Evolutionary conservation across 1,139 yeast genomes (phyloP).

Genomic region (Geotrichum phurueaensis): DNA sequence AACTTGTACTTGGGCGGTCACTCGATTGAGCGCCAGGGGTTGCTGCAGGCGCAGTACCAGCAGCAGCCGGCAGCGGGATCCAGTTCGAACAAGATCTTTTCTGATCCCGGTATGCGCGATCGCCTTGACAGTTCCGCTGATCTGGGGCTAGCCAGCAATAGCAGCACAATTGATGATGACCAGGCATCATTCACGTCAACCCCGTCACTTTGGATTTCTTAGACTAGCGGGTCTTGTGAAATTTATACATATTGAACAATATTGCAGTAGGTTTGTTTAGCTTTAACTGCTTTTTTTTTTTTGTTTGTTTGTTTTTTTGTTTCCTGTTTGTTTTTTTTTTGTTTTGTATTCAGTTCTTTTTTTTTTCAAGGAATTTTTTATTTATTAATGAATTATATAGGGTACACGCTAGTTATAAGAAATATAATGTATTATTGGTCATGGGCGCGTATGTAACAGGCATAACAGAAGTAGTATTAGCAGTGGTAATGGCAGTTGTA

Average conservation of each 20-base stretch:
- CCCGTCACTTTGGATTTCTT: slow-evolving; percentile 8
- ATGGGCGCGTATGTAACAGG: no score
- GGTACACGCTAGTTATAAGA: slow-evolving; percentile 32
- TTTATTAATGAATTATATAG: not conserved
- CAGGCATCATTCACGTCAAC: slow-evolving; percentile 6
- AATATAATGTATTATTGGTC: slow-evolving; percentile 21
- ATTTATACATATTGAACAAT: not conserved
- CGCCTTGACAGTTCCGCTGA: slow-evolving; percentile 11
- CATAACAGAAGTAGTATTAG: no score
- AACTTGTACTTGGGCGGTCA: slow-evolving; percentile 6
- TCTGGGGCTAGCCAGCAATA: not conserved
- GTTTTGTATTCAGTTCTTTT: not conserved
- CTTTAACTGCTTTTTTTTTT: not conserved
- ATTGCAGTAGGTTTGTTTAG: not conserved
- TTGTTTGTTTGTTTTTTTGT: not conserved
- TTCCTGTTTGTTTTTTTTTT: not conserved
- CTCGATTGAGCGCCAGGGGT: slow-evolving; percentile 6
- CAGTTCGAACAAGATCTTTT: not conserved
- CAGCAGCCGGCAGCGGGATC: not conserved
- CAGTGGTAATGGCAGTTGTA: no score
- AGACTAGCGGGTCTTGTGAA: not conserved
- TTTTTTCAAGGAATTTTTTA: not conserved
- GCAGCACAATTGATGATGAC: slow-evolving; percentile 1
- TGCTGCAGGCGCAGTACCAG: not conserved
- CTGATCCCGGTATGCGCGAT: not conserved